A percentile compares a stretch with the other conserved stretches of the same genome.
phyloP scores from a whole-genome alignment of 768 basidiomycete genomes.

The Boletus rubescentipes region DNA sequence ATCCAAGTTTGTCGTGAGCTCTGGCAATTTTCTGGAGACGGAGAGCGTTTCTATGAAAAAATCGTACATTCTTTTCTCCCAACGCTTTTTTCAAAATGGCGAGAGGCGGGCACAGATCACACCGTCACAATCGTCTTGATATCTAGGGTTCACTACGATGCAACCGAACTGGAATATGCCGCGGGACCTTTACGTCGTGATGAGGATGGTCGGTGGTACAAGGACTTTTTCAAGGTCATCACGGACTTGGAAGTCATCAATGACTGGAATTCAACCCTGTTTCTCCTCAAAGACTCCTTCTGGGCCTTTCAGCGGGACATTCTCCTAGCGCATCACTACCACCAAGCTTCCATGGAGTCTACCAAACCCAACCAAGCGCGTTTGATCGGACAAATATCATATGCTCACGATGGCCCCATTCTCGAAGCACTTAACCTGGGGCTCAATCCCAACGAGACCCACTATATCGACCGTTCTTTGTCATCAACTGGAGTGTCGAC shows the following conservation, averaged over 20 bases:
- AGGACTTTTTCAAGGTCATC: constrained; percentile 96
- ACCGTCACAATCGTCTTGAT: constrained; percentile 93
- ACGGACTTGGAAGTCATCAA: constrained; percentile 86
- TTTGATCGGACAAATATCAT: constrained; percentile 75
- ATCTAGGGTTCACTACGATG: constrained; percentile 87
- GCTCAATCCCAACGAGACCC: constrained; percentile 89
- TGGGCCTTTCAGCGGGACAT: constrained; percentile 93
- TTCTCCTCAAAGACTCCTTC: constrained; percentile 84
- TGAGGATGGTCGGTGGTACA: constrained; percentile 80
- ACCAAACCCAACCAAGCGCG: constrained; percentile 50
- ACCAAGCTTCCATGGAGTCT: constrained; percentile 60
- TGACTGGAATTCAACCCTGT: constrained; percentile 86
- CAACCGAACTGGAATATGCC: constrained; percentile 75
- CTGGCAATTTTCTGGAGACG: constrained; percentile 96
- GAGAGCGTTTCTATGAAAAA: constrained; percentile 94
- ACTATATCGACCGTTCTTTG: constrained; percentile 93
- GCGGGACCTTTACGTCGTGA: constrained; percentile 78
- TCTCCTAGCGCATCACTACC: constrained; percentile 84
- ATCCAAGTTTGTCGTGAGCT: constrained; percentile 96
- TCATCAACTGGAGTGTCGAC: constrained; percentile 84
- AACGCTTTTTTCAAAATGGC: constrained; percentile 82
- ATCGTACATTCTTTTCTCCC: constrained; percentile 97
- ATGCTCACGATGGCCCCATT: constrained; percentile 93
- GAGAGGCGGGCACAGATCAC: constrained; percentile 83
- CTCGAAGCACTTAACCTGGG: constrained; percentile 93